Evolutionary conservation across 257 asterid genomes (phyloP), one percentile per base, ranked within the genome.

Genomic region (Solanum chilense): DNA sequence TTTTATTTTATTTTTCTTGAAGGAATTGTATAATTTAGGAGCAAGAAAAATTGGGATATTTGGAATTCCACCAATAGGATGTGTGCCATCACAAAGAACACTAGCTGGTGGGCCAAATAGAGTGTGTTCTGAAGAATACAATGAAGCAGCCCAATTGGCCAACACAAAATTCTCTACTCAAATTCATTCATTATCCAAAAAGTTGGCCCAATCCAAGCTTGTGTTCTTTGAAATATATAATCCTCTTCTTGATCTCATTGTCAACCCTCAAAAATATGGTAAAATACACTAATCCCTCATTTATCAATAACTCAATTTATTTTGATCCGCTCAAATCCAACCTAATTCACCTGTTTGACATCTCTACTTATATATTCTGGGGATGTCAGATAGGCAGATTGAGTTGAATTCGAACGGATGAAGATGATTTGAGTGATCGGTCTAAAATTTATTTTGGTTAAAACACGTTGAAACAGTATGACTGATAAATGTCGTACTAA

Each of bases 41-140:
- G 93, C 90, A 58, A 82, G 93, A 90, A 91, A 88, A 84, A 33
- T 88, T 9, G 93, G 86, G 18, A 86, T 93, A 47, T 91, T 92
- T 78, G 86, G 93, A 21, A 5, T 89, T 3, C 94, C 93, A 5
- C 93, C 94, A 12, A 42, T 91, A 16, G 96, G 96, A 41, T 93
- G 95, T 66, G 25, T 92, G 73, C 95, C 95, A 42, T 68, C 90
- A 41, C 92, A 89, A 83, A 92, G 96, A 87, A 93, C 94, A 2
- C 75, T 93, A 8, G 90, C 80, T 8, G 96, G 96, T 31, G 93
- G 93, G 25, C 10, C 6, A 0, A 2, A 9, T 3, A 90, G 96
- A 83, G 31, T 1, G 47, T 92, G 93, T 64, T 82, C 85, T 23
- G 89, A 92, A 5, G 81, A 82, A 25, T 37, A 85, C 35, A 93